These are phyloP conservation scores for Fusarium foetens DNA, from an alignment of 2,329 filamentous ascomycete species.

Conservation along the genomic window DNA sequence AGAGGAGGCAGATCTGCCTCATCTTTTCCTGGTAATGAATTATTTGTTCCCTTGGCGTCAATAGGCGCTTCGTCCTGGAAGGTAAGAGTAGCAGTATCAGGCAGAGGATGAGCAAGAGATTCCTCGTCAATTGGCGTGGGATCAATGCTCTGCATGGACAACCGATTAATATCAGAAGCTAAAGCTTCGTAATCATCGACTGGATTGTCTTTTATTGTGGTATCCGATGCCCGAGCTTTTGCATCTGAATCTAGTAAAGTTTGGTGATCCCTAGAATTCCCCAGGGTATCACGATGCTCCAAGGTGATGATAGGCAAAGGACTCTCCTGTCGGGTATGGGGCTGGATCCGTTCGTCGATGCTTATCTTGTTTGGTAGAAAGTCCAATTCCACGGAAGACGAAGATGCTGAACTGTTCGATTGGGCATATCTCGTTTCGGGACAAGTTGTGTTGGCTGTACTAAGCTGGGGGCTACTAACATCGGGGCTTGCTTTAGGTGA, in stretches of 20 bases:
- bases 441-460: not conserved
- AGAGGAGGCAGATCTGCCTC: constrained; percentile 47
- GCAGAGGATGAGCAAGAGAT: not conserved
- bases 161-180: constrained; percentile 23
- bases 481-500: constrained; percentile 38
- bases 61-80: not conserved
- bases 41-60: not conserved
- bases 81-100: not conserved
- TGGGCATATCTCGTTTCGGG: not conserved
- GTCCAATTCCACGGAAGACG: not conserved
- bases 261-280: constrained; percentile 27
- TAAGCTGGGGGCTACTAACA: constrained; percentile 2
- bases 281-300: constrained; percentile 34
- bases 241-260: constrained; percentile 20
- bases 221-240: not conserved
- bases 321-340: constrained; percentile 6
- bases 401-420: not conserved
- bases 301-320: constrained; percentile 32
- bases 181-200: constrained; percentile 1
- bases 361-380: constrained; percentile 2
- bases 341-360: constrained; percentile 2
- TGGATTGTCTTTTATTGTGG: not conserved
- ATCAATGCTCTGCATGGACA: constrained; percentile 52
- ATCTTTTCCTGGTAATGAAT: not conserved
- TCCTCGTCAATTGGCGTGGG: constrained; percentile 52